Conservation (phyloP, 352 stramenopile species). For the Globisporangium spinosum region DNA sequence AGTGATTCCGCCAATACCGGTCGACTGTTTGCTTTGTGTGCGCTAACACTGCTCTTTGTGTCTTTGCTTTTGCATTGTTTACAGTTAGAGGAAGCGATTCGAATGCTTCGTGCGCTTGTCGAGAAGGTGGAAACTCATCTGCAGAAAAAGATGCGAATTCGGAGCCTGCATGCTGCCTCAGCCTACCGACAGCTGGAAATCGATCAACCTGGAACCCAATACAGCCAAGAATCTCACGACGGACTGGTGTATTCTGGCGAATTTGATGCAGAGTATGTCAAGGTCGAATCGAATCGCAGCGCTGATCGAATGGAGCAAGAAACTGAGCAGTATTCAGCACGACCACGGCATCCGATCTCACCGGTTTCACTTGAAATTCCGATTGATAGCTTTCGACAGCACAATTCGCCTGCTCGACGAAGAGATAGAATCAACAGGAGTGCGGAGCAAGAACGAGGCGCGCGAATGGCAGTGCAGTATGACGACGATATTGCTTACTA, state of each 20-base stretch:
- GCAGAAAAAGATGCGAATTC: conserved; percentile 37
- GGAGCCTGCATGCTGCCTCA: conserved; percentile 11
- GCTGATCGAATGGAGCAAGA: neutral
- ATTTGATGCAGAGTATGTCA: conserved; percentile 8
- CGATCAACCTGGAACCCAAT: neutral
- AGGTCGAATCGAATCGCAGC: conserved; percentile 6
- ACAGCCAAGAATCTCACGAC: conserved; percentile 2
- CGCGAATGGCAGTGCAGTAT: conserved; percentile 1
- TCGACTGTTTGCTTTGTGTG: conserved; percentile 1
- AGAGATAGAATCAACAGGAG: neutral
- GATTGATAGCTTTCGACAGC: conserved; percentile 8
- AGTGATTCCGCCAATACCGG: conserved; percentile 2
- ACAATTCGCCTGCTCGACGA: neutral
- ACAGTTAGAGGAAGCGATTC: conserved; percentile 45
- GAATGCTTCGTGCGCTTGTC: conserved; percentile 38
- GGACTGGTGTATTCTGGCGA: neutral
- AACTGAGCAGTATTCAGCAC: neutral
- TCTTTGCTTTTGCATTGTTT: neutral
- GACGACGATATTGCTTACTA: conserved; percentile 13
- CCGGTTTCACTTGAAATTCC: conserved; percentile 9
- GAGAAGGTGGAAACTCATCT: conserved; percentile 48
- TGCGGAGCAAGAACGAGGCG: neutral
- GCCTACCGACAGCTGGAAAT: conserved; percentile 1
- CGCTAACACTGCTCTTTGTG: neutral
- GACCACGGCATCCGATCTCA: conserved; percentile 5